Base-by-base conservation (phyloP, 495 filamentous ascomycete species). In the Daldinia vernicosa region DNA sequence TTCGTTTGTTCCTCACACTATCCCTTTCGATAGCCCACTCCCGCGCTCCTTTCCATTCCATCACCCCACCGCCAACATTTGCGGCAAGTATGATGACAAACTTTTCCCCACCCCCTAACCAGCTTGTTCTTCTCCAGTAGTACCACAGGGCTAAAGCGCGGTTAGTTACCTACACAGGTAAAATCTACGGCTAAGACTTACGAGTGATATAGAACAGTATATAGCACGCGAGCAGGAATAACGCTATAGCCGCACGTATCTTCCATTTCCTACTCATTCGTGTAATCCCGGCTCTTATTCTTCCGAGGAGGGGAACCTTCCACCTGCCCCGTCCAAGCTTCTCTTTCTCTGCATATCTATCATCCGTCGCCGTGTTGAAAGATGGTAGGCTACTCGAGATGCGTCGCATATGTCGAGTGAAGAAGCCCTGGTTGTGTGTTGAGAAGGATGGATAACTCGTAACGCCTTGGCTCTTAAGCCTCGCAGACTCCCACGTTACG, bases 11-110 rank as follows among this genome's bases (percentile, higher is more conserved):
- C 79, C 89, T 89, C 28, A 98, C 89, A 74, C 94, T 98, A 80
- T 98, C 94, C 76, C 96, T 87, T 83, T 99, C 95, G 61, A 98
- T 95, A 0, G 95, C 95, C 96, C 96, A 99, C 78, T 99, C 95
- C 61, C 95, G 87, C 5, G 96, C 90, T 0, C 96, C 95, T 78
- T 99, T 99, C 94, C 92, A 97, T 77, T 97, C 95, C 95, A 98
- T 98, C 6, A 99, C 95, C 54, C 95, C 95, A 57, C 95, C 95
- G 30, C 96, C 95, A 61, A 94, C 86, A 76, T 99, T 99, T 52
- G 95, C 94, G 37, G 90, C 94, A 8, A 98, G 83, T 69, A 99
- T 95, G 32, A 99, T 91, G 37, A 99, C 95, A 74, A 92, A 93
- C 75, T 97, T 98, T 70, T 87, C 88, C 1, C 96, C 95, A 32